phyloP scores from a whole-genome alignment of 2,329 filamentous ascomycete genomes.

The Dothistroma pini region DNA sequence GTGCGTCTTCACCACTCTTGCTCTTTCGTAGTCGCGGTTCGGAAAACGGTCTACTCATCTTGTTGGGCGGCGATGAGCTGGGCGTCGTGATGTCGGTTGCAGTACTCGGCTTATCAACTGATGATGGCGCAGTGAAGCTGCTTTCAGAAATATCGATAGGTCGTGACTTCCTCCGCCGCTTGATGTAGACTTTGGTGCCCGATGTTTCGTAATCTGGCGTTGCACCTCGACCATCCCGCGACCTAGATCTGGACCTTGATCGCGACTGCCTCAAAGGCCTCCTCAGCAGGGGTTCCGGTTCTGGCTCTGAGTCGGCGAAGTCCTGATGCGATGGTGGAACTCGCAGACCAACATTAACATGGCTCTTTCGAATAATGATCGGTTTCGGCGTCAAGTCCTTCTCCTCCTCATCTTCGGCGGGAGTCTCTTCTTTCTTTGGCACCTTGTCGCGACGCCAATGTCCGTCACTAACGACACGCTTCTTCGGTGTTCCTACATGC shows the following conservation, averaged over 20 bases:
- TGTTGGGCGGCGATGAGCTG: constrained; percentile 21
- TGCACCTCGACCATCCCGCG: constrained; percentile 20
- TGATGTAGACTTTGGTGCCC: constrained; percentile 35
- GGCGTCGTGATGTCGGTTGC: constrained; percentile 33
- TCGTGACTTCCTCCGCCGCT: constrained; percentile 26
- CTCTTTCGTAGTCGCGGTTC: constrained; percentile 15
- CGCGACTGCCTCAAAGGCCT: constrained; percentile 23
- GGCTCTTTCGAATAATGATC: constrained; percentile 28
- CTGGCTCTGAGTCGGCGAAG: constrained; percentile 27
- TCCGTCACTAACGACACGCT: constrained; percentile 87
- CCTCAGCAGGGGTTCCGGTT: constrained; percentile 24
- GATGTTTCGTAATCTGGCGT: constrained; percentile 32
- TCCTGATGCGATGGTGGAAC: constrained; percentile 32
- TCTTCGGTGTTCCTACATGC: constrained; percentile 68
- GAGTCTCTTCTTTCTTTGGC: constrained; percentile 19
- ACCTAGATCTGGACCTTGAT: constrained; percentile 25
- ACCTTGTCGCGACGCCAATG: constrained; percentile 60
- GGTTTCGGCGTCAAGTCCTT: constrained; percentile 31
- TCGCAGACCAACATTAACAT: constrained; percentile 33
- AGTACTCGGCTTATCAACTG: constrained; percentile 27
- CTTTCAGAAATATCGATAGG: constrained; percentile 26
- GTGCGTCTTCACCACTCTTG: constrained; percentile 14
- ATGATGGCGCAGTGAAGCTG: constrained; percentile 30
- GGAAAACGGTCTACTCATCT: constrained; percentile 13
- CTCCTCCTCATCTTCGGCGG: constrained; percentile 19